Conservation (phyloP, 2,329 filamentous ascomycete genomes). For the Botrytis sinoallii region DNA sequence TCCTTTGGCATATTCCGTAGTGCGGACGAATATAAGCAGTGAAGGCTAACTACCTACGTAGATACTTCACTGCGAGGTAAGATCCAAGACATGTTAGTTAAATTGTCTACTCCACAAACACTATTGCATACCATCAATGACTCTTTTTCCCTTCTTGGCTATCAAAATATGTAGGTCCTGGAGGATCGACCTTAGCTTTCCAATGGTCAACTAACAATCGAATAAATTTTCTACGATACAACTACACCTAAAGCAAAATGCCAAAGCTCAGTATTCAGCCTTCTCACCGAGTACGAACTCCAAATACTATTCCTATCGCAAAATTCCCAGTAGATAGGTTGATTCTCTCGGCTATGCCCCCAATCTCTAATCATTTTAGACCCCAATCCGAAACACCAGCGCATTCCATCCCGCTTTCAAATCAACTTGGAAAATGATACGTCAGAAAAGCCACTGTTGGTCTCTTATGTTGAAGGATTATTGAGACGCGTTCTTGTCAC, state of each 20-base stretch:
- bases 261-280: neutral
- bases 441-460: constrained; percentile 6
- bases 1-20: neutral
- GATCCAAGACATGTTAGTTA: neutral
- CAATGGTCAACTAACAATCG: neutral
- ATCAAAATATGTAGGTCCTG: neutral
- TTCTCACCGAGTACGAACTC: neutral
- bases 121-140: neutral
- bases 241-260: neutral
- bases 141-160: neutral
- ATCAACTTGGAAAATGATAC: constrained; percentile 8
- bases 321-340: neutral
- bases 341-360: neutral
- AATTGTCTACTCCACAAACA: neutral
- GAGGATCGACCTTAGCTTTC: neutral
- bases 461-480: constrained; percentile 13
- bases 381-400: constrained; percentile 10
- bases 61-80: neutral
- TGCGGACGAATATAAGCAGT: neutral
- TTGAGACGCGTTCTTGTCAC: constrained; percentile 8
- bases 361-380: constrained; percentile 1
- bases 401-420: neutral
- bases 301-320: neutral
- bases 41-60: neutral
- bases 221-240: neutral